phyloP scores from a whole-genome alignment of 2,329 filamentous ascomycete genomes.

The Microcyclospora pomicola region DNA sequence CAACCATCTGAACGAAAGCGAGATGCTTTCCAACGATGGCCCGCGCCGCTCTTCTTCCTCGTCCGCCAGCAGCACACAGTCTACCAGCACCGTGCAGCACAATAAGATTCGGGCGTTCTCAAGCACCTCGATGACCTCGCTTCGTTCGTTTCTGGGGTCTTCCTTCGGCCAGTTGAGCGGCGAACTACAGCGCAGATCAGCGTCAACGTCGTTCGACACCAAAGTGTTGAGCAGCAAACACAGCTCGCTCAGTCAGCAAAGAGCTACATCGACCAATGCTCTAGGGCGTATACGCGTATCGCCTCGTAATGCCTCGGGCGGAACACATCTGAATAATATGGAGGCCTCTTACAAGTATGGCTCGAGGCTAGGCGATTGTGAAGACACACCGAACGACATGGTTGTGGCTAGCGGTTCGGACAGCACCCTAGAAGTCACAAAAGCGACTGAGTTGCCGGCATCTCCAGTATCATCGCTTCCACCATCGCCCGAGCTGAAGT shows the following conservation, averaged over 20 bases:
- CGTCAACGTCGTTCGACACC: conserved; percentile 3
- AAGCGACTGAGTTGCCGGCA: not conserved
- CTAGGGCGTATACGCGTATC: not conserved
- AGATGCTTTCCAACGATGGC: too few species aligned
- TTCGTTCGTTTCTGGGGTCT: conserved; percentile 8
- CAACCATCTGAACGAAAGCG: too few species aligned
- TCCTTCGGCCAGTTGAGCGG: conserved; percentile 4
- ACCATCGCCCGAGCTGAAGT: conserved; percentile 15
- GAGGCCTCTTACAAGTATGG: not conserved
- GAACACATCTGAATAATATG: not conserved
- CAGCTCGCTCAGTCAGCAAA: conserved; percentile 1
- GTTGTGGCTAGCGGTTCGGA: not conserved
- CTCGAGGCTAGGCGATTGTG: not conserved
- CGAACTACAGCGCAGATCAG: not conserved
- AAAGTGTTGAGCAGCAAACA: conserved; percentile 1
- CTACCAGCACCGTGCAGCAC: conserved; percentile 14
- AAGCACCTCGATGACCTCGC: conserved; percentile 15
- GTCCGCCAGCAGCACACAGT: conserved; percentile 1
- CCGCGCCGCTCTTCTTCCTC: not conserved
- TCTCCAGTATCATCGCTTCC: conserved; percentile 1
- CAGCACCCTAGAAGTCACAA: not conserved
- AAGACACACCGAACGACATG: not conserved
- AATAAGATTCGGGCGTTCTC: conserved; percentile 15
- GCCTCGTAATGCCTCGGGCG: too few species aligned
- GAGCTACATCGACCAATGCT: conserved; percentile 2